Conservation (phyloP, 495 filamentous ascomycete species). For the Trichoderma virens region DNA sequence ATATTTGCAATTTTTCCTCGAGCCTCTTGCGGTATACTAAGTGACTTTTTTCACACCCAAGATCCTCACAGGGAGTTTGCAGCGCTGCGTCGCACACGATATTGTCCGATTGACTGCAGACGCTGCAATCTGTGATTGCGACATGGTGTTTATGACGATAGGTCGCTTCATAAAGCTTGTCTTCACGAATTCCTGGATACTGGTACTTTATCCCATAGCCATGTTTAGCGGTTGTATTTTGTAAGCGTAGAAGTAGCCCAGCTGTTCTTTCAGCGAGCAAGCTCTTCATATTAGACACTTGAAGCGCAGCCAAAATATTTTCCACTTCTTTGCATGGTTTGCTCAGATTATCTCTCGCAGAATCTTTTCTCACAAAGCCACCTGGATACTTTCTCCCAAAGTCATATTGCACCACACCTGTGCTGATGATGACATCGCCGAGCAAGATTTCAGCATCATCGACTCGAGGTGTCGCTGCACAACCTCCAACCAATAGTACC, state of each 20-base stretch:
- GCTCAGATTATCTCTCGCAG: constrained; percentile 22
- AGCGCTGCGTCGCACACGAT: constrained; percentile 10
- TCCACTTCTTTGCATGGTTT: constrained; percentile 26
- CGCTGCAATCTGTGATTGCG: neutral
- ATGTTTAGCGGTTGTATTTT: constrained; percentile 8
- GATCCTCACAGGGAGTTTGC: constrained; percentile 11
- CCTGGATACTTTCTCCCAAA: constrained; percentile 29
- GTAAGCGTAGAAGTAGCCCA: constrained; percentile 14
- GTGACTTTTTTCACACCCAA: constrained; percentile 13
- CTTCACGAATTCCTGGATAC: constrained; percentile 19
- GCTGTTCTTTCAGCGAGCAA: constrained; percentile 15
- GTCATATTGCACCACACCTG: constrained; percentile 29
- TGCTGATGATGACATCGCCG: constrained; percentile 40
- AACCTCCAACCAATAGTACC: constrained; percentile 26
- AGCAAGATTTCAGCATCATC: constrained; percentile 23
- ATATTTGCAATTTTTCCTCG: neutral
- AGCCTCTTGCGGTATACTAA: constrained; percentile 11
- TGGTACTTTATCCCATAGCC: constrained; percentile 5
- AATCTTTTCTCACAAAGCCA: constrained; percentile 22
- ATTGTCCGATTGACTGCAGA: neutral
- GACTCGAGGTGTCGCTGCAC: constrained; percentile 22
- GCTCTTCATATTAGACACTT: constrained; percentile 9
- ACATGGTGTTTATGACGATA: constrained; percentile 26
- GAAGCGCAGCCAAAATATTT: constrained; percentile 18
- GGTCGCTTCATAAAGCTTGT: constrained; percentile 20